Evolutionary conservation across 352 stramenopile species (phyloP).

Genomic region (Phytophthora cryptogea): DNA sequence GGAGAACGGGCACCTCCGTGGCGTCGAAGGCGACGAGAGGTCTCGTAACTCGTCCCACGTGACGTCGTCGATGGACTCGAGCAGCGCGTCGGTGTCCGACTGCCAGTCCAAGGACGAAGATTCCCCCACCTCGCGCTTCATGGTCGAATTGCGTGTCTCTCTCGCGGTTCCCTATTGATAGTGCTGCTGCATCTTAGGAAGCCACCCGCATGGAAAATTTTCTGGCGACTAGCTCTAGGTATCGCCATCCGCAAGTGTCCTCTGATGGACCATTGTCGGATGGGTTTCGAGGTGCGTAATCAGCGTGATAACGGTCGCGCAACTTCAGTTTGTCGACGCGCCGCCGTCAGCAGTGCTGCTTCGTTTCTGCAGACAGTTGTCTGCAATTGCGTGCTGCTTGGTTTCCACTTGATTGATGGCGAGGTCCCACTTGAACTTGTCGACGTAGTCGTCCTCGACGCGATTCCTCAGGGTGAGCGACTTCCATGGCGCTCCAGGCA

Average conservation of each 20-base stretch:
- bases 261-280: background rate
- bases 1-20: background rate
- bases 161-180: conserved; percentile 10
- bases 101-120: background rate
- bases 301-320: conserved; percentile 5
- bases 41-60: conserved; percentile 25
- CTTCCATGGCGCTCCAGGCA: background rate
- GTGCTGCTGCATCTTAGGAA: background rate
- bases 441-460: no score
- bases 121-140: conserved; percentile 11
- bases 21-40: conserved; percentile 3
- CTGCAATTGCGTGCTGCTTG: conserved; percentile 9
- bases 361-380: background rate
- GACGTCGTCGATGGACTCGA: conserved; percentile 21
- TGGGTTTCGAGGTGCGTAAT: conserved; percentile 11
- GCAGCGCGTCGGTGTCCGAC: conserved; percentile 13
- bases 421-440: conserved; percentile 24
- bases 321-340: conserved; percentile 29
- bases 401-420: conserved; percentile 22
- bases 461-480: background rate
- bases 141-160: background rate
- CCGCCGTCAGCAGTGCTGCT: background rate
- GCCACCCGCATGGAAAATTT: background rate
- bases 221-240: background rate
- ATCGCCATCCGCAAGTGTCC: background rate